Conservation (phyloP, 495 filamentous ascomycete genomes). For the Glutinoglossum americanum region DNA sequence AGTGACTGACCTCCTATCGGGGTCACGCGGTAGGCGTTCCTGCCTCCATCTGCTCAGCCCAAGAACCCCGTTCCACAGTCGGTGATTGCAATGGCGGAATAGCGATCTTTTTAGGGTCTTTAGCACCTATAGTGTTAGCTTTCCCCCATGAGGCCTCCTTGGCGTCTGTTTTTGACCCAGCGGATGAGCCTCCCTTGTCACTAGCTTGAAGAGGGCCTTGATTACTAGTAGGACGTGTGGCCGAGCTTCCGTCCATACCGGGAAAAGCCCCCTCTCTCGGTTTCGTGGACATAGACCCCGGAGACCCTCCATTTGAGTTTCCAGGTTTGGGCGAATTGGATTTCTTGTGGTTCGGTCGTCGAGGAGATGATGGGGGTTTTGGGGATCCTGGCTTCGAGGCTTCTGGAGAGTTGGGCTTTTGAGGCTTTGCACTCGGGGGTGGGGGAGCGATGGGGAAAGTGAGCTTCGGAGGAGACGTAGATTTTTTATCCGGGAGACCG, state of each 20-base stretch:
- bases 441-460: background rate
- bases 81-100: slow-evolving; percentile 6
- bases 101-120: background rate
- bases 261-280: background rate
- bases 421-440: background rate
- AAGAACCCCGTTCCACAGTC: slow-evolving; percentile 9
- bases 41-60: slow-evolving; percentile 17
- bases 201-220: background rate
- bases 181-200: background rate
- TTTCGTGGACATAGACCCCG: background rate
- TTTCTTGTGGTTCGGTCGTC: background rate
- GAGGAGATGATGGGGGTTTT: background rate
- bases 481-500: background rate
- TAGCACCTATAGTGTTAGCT: background rate
- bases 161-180: too few species aligned
- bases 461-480: background rate
- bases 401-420: background rate
- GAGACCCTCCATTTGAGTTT: background rate
- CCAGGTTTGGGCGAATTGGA: background rate
- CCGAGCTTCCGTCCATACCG: background rate
- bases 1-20: too few species aligned
- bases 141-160: too few species aligned
- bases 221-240: too few species aligned
- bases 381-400: background rate
- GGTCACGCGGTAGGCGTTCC: slow-evolving; percentile 18